These are phyloP conservation scores for Colletotrichum sojae DNA, from an alignment of 2,329 filamentous ascomycete genomes.

Conservation along the genomic window DNA sequence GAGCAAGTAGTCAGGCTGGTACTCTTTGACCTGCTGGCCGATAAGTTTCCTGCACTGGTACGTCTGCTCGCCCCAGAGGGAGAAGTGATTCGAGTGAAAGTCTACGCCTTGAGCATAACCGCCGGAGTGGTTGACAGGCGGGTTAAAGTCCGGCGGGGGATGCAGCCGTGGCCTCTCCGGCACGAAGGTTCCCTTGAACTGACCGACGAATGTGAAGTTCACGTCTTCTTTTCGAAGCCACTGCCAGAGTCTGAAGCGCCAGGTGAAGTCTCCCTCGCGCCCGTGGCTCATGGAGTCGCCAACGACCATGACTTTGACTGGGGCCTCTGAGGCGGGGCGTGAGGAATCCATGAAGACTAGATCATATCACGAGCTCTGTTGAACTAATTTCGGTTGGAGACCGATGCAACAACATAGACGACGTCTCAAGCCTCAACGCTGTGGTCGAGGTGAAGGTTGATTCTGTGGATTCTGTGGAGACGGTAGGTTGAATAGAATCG, in stretches of 20 bases:
- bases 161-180: too few species aligned
- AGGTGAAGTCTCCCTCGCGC: conserved; percentile 57
- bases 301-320: conserved; percentile 50
- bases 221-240: conserved; percentile 51
- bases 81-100: conserved; percentile 51
- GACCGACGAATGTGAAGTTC: conserved; percentile 51
- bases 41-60: conserved; percentile 47
- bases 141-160: too few species aligned
- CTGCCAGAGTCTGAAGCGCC: conserved; percentile 58
- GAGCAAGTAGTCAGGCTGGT: conserved; percentile 52
- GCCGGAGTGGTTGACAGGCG: conserved; percentile 37
- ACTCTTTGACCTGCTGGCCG: conserved; percentile 45
- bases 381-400: too few species aligned
- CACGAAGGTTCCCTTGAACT: conserved; percentile 51
- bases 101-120: conserved; percentile 50
- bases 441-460: too few species aligned
- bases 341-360: neutral
- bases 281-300: conserved; percentile 58
- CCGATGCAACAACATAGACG: too few species aligned
- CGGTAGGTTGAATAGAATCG: too few species aligned
- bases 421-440: too few species aligned
- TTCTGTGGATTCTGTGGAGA: too few species aligned
- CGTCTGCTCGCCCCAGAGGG: conserved; percentile 52
- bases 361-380: neutral
- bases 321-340: neutral